Conservation (phyloP, 2,329 filamentous ascomycete species). For the Hypoxylon sp. region DNA sequence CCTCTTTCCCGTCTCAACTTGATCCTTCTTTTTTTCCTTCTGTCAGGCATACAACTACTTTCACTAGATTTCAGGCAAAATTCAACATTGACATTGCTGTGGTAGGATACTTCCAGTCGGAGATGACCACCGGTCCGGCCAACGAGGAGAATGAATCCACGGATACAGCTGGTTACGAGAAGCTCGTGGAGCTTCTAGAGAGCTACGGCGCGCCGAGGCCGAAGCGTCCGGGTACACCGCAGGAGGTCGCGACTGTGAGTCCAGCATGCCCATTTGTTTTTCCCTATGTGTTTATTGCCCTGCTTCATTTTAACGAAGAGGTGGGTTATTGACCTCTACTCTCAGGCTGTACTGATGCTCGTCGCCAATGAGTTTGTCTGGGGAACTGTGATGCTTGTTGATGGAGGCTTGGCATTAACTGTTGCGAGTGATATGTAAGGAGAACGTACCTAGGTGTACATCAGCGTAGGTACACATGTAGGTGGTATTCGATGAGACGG, state of each 20-base stretch:
- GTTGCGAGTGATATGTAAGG: slow-evolving; percentile 37
- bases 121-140: slow-evolving; percentile 39
- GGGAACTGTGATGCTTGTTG: slow-evolving; percentile 40
- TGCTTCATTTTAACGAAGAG: too few species aligned
- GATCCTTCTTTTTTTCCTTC: neutral
- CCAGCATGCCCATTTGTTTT: too few species aligned
- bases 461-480: too few species aligned
- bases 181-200: slow-evolving; percentile 31
- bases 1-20: too few species aligned
- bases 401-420: slow-evolving; percentile 39
- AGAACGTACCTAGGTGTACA: too few species aligned
- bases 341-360: slow-evolving; percentile 39
- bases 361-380: slow-evolving; percentile 44
- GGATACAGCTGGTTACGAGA: slow-evolving; percentile 20
- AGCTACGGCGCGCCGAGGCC: slow-evolving; percentile 29
- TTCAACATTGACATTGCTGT: neutral
- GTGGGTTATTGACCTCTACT: too few species aligned
- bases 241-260: slow-evolving; percentile 43
- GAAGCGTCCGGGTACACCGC: slow-evolving; percentile 40
- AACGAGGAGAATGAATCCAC: slow-evolving; percentile 39
- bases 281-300: too few species aligned
- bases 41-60: too few species aligned
- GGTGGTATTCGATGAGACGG: too few species aligned
- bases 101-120: slow-evolving; percentile 44
- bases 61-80: too few species aligned